Evolutionary conservation across 768 basidiomycete genomes (phyloP).

Genomic region (Auriculariales sp.): DNA sequence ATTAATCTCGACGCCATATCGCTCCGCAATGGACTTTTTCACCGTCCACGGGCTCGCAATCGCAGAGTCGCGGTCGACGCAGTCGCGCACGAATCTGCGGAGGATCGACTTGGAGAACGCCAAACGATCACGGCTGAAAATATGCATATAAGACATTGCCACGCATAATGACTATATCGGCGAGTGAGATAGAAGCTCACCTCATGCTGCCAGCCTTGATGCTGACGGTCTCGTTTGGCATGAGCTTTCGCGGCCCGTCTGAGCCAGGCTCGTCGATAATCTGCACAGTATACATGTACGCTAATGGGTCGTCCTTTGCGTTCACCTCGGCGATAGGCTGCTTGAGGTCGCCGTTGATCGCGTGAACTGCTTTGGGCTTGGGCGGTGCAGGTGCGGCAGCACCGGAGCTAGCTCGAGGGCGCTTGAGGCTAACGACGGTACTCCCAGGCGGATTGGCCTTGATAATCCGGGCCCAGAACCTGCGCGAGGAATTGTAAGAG

Average conservation of each 20-base stretch:
- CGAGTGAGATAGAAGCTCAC: slow-evolving; percentile 23
- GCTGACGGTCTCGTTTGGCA: slow-evolving; percentile 65
- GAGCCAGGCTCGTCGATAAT: slow-evolving; percentile 56
- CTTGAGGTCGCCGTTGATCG: slow-evolving; percentile 67
- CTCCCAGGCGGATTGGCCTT: slow-evolving; percentile 55
- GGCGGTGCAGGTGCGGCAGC: slow-evolving; percentile 22
- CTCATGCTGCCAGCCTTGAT: slow-evolving; percentile 70
- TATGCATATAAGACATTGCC: slow-evolving; percentile 3
- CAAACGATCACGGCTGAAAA: slow-evolving; percentile 74
- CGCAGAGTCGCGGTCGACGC: slow-evolving; percentile 81
- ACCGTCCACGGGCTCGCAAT: slow-evolving; percentile 95
- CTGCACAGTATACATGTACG: slow-evolving; percentile 81
- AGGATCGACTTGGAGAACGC: slow-evolving; percentile 96
- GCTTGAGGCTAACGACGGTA: slow-evolving; percentile 20
- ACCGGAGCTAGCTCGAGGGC: slow-evolving; percentile 14
- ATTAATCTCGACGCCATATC: slow-evolving; percentile 70
- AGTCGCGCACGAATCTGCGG: slow-evolving; percentile 90
- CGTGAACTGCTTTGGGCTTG: slow-evolving; percentile 39
- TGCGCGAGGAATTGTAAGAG: slow-evolving; percentile 15
- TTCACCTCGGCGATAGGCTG: slow-evolving; percentile 56
- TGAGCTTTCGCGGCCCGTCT: slow-evolving; percentile 1
- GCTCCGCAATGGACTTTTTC: slow-evolving; percentile 67
- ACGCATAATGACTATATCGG: background rate
- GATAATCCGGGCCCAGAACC: slow-evolving; percentile 71
- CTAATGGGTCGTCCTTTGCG: slow-evolving; percentile 57